Percentiles rank a stretch among this genome's conserved stretches.
Evolutionary conservation across 129 eudicot species (phyloP).

Genomic region (sunflower (Helianthus annuus)): DNA sequence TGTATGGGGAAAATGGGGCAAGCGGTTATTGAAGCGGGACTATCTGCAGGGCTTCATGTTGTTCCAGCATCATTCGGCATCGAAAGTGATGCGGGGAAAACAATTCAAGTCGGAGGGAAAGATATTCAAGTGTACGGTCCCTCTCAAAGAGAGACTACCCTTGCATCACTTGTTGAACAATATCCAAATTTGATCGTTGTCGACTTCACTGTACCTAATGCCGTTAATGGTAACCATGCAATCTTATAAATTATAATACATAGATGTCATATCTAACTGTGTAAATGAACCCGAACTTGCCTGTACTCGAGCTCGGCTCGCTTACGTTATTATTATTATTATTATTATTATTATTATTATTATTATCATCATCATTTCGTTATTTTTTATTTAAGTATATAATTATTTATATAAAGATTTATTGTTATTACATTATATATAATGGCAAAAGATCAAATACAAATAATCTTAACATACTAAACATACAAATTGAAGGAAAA

Average conservation of each 20-base stretch:
- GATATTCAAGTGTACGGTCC: constrained; percentile 74
- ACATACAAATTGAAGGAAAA: too few relatives aligned
- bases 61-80: constrained; percentile 78
- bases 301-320: too few relatives aligned
- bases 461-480: too few relatives aligned
- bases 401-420: too few relatives aligned
- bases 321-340: too few relatives aligned
- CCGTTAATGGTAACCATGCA: constrained; percentile 70
- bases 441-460: too few relatives aligned
- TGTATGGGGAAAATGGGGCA: constrained; percentile 89
- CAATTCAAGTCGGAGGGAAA: constrained; percentile 67
- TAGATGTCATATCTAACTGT: not conserved
- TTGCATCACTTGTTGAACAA: constrained; percentile 50
- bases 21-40: constrained; percentile 82
- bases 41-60: constrained; percentile 68
- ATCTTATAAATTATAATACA: not conserved
- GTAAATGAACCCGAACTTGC: too few relatives aligned
- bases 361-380: too few relatives aligned
- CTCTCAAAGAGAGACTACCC: constrained; percentile 53
- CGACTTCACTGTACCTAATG: constrained; percentile 84
- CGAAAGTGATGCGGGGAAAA: constrained; percentile 58
- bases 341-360: too few relatives aligned
- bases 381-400: too few relatives aligned
- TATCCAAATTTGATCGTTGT: constrained; percentile 72
- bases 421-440: too few relatives aligned